Base-by-base conservation (phyloP, 2,329 filamentous ascomycete species). In the Exophiala viscosa region DNA sequence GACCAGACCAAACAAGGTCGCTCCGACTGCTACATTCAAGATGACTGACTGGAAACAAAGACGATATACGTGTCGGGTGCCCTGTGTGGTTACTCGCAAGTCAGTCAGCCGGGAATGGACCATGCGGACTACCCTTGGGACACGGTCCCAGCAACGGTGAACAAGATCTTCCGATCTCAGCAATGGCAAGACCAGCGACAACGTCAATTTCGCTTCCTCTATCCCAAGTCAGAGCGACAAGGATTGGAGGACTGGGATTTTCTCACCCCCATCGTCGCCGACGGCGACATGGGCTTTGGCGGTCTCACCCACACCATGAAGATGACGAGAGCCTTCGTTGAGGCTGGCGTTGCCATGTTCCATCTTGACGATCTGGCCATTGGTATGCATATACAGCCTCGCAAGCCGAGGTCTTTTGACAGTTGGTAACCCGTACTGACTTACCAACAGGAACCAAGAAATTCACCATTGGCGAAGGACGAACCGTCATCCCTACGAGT, bases 211-310 rank as follows among this genome's bases (percentile, higher is more conserved):
- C 64, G 71, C 0, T 61, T 72, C 52, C 59, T 64, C 3, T 62
- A 69, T 40, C 36, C 62, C 2, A 59, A 65, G 31, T 63, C 59
- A 9, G 60, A 69, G 31, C 63, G 71, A 1, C 63, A 58, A 6
- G 39, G 52, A 2, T 58, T 73, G 1, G 70, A 73, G 57, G 63
- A 67, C 41, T 69, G 65, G 59, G 71, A 73, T 50, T 74, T 69
- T 54, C 50, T 73, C 48, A 66, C 67, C 2, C 71, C 71, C 1
- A 72, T 73, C 39, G 60, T 74, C 0, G 71, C 71, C 3, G 71
- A 73, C 52, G 70, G 66, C 5, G 71, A 74, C 51, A 73, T 73
- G 72, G 71, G 72, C 5, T 73, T 74, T 38, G 71, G 71, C 4
- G 66, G 64, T 10, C 52, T 73, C 41, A 73, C 71, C 0, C 65